Evolutionary conservation across 495 filamentous ascomycete genomes (phyloP).

Genomic region (Lepidopterella palustris): DNA sequence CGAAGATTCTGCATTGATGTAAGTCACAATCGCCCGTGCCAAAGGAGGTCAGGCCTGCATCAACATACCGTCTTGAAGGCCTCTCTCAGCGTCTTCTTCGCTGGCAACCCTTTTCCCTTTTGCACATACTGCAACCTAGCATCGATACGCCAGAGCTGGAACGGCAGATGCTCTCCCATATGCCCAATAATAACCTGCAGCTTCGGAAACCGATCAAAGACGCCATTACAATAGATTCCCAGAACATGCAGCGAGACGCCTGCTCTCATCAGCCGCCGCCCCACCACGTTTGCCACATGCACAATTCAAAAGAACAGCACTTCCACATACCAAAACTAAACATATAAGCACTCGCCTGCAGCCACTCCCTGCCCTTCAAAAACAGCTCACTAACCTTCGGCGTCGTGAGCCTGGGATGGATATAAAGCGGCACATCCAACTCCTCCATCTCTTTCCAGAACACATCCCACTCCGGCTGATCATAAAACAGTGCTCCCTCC

Average conservation of each 20-base stretch:
- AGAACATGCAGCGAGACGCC: constrained; percentile 21
- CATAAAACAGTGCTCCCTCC: constrained; percentile 20
- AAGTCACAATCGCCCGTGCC: background rate
- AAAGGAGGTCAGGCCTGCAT: background rate
- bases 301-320: background rate
- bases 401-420: constrained; percentile 25
- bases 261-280: constrained; percentile 17
- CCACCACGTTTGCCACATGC: background rate
- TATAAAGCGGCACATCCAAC: constrained; percentile 29
- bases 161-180: constrained; percentile 12
- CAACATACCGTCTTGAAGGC: background rate
- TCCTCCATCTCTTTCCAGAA: constrained; percentile 28
- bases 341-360: background rate
- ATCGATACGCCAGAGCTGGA: too few relatives aligned
- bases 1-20: background rate
- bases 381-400: constrained; percentile 9
- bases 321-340: background rate
- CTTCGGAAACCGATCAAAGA: constrained; percentile 24
- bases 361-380: constrained; percentile 5
- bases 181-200: constrained; percentile 23
- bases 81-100: background rate
- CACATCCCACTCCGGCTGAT: constrained; percentile 17
- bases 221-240: constrained; percentile 16
- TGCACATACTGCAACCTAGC: background rate
- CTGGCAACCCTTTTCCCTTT: background rate